Percentiles rank a stretch among this genome's conserved stretches.
phyloP scores from a whole-genome alignment of 2,329 filamentous ascomycete genomes.

The Phoma herbarum region DNA sequence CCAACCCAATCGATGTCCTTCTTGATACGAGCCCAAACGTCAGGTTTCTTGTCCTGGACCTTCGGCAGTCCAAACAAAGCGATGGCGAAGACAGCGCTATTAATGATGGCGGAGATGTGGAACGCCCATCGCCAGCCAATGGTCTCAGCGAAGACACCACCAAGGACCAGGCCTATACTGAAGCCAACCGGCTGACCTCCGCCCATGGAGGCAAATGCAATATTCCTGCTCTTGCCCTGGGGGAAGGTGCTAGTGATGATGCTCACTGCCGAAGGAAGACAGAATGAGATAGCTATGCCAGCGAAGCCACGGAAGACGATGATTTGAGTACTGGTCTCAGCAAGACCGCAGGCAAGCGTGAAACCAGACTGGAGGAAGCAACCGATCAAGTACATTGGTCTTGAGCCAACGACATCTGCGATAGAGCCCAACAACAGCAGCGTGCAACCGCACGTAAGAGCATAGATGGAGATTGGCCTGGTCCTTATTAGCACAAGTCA shows the following conservation, averaged over 20 bases:
- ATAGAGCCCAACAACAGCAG: slow-evolving; percentile 62
- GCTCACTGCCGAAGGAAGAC: slow-evolving; percentile 59
- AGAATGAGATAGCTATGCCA: slow-evolving; percentile 58
- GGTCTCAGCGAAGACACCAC: slow-evolving; percentile 59
- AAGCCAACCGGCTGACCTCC: slow-evolving; percentile 62
- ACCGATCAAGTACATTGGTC: slow-evolving; percentile 58
- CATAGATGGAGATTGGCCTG: slow-evolving; percentile 51
- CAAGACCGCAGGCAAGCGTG: slow-evolving; percentile 57
- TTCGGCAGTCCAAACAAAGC: slow-evolving; percentile 52
- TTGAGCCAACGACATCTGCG: slow-evolving; percentile 60
- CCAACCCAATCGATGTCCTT: slow-evolving; percentile 65
- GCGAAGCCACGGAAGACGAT: slow-evolving; percentile 59
- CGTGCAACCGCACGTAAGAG: slow-evolving; percentile 59
- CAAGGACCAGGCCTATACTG: slow-evolving; percentile 60
- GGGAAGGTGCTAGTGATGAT: slow-evolving; percentile 60
- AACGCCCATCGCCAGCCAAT: slow-evolving; percentile 64
- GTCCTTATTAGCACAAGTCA: slow-evolving; percentile 17
- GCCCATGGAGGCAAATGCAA: slow-evolving; percentile 62
- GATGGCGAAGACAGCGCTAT: slow-evolving; percentile 51
- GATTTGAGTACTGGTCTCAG: slow-evolving; percentile 51
- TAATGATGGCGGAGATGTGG: slow-evolving; percentile 58
- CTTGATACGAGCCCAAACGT: slow-evolving; percentile 43
- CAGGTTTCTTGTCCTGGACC: slow-evolving; percentile 31
- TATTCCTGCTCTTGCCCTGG: slow-evolving; percentile 59
- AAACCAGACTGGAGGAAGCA: slow-evolving; percentile 56